Base-by-base conservation (phyloP, 371 early-diverging fungal genomes). In the Haplosporangium sp. region DNA sequence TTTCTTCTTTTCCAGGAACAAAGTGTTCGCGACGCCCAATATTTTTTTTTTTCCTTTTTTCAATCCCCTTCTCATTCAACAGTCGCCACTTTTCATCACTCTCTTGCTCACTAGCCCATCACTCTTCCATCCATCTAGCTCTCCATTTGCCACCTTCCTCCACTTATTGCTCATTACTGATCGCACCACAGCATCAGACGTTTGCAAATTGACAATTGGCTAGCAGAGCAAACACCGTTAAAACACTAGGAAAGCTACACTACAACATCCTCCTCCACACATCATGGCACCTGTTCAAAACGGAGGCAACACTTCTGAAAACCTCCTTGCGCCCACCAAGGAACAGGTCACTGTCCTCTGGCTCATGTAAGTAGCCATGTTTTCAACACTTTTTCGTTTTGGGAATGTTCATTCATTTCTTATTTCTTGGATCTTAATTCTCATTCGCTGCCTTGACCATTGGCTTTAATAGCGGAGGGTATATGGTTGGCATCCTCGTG, bases 261-360 rank as follows among this genome's bases (percentile, higher is more conserved):
- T 51, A 47, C 46, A 23, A 43, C 36, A 1, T 29, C 18, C 23
- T 18, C 18, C 42, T 16, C 38, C 21, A 51, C 12, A 23, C 40
- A 29, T 8, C 21, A 76, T 76, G 77, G 77, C 77, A 41, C 77
- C 77, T 5, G 58, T 55, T 21, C 67, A 58, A 12, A 37, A 52
- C 6, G 53, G 48, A 14, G 42, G 64, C 40, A 56, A 61, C 51
- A 51, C 20, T 10, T 57, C 67, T 11, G 43, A 59, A 6, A 55
- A 62, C 29, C 61, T 84, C 48, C 75, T 92, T 29, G 86, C 86
- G 43, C 93, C 93, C 1, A 91, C 86, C 1, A 75, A 89, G 48
- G 88, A 91, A 55, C 93, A 95, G 65, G 81, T 84, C 37, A 88
- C 82, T 14, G 90, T 86, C 16, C 86, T 95, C 5, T 85, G 87